Evolutionary conservation across 2,329 filamentous ascomycete species (phyloP).

Genomic region (Penicillium sp.): DNA sequence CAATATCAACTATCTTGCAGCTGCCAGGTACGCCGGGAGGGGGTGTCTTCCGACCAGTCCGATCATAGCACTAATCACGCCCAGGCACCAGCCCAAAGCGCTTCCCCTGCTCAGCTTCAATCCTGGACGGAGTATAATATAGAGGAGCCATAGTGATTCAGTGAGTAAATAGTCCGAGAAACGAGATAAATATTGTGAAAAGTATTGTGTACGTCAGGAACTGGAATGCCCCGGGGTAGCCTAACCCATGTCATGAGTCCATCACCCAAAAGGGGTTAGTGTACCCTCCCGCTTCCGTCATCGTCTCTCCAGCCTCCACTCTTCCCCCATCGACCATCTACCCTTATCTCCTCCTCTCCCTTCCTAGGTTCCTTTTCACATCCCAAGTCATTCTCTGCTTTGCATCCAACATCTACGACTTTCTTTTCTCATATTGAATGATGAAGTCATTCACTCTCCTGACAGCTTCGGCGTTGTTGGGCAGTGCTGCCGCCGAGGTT

Average conservation of each 20-base stretch:
- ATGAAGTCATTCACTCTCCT: conserved; percentile 87
- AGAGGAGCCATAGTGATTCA: neutral
- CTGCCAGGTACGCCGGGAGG: conserved; percentile 23
- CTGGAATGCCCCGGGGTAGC: neutral
- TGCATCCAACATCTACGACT: conserved; percentile 11
- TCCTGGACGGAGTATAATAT: neutral
- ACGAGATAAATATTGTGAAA: neutral
- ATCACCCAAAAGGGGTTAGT: conserved; percentile 7
- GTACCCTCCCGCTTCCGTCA: conserved; percentile 27
- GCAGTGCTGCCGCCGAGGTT: conserved; percentile 77
- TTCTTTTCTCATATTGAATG: conserved; percentile 28
- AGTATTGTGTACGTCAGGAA: neutral
- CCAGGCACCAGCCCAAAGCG: conserved; percentile 2
- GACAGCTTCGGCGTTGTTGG: conserved; percentile 75
- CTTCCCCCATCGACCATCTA: conserved; percentile 22
- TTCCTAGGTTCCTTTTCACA: neutral
- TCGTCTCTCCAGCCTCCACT: conserved; percentile 26
- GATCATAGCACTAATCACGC: conserved; percentile 5
- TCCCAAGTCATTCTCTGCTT: conserved; percentile 18
- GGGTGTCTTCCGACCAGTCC: conserved; percentile 7
- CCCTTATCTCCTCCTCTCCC: conserved; percentile 29
- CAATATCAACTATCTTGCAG: conserved; percentile 16
- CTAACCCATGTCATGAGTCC: conserved; percentile 7
- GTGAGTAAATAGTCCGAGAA: neutral
- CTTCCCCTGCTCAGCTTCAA: neutral